phyloP scores from a whole-genome alignment of 1,284 basidiomycete species.

The Cutaneotrichosporon cutaneum region DNA sequence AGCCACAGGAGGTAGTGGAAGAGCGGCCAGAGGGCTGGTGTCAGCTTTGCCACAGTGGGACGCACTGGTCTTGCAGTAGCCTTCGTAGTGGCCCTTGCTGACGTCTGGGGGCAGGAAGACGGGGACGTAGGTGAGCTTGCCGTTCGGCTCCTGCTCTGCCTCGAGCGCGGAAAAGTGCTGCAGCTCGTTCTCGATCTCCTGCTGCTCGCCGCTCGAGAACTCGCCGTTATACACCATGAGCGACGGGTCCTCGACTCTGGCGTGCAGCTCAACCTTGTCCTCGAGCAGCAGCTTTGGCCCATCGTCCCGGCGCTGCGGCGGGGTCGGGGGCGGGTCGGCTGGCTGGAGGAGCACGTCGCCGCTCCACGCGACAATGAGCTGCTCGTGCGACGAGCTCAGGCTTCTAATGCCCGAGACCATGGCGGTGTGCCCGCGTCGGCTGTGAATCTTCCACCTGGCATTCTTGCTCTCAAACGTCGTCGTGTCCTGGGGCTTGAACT shows the following conservation, averaged over 20 bases:
- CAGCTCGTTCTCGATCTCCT: slow-evolving; percentile 64
- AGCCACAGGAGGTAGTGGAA: slow-evolving; percentile 99
- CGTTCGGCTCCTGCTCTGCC: slow-evolving; percentile 54
- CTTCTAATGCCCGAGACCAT: slow-evolving; percentile 92
- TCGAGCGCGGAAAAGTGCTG: slow-evolving; percentile 63
- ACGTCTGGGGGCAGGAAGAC: slow-evolving; percentile 90
- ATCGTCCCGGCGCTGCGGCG: slow-evolving; percentile 1
- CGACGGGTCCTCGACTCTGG: slow-evolving; percentile 26
- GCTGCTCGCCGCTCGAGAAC: slow-evolving; percentile 63
- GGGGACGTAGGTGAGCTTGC: slow-evolving; percentile 72
- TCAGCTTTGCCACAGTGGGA: slow-evolving; percentile 29
- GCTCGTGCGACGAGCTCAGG: slow-evolving; percentile 76
- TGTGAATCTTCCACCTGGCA: slow-evolving; percentile 69
- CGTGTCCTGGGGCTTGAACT: slow-evolving; percentile 50
- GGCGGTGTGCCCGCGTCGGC: slow-evolving; percentile 86
- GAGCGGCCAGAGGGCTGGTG: slow-evolving; percentile 79
- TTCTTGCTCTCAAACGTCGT: slow-evolving; percentile 37
- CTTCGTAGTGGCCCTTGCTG: slow-evolving; percentile 91
- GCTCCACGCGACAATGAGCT: slow-evolving; percentile 90
- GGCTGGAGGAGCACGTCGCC: slow-evolving; percentile 67
- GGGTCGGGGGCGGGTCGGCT: slow-evolving; percentile 16
- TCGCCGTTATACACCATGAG: slow-evolving; percentile 57
- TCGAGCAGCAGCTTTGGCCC: slow-evolving; percentile 22
- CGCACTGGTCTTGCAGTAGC: slow-evolving; percentile 95
- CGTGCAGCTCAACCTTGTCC: slow-evolving; percentile 30